Base-by-base conservation (phyloP, 2,329 filamentous ascomycete species). In the Aureobasidium sp. region DNA sequence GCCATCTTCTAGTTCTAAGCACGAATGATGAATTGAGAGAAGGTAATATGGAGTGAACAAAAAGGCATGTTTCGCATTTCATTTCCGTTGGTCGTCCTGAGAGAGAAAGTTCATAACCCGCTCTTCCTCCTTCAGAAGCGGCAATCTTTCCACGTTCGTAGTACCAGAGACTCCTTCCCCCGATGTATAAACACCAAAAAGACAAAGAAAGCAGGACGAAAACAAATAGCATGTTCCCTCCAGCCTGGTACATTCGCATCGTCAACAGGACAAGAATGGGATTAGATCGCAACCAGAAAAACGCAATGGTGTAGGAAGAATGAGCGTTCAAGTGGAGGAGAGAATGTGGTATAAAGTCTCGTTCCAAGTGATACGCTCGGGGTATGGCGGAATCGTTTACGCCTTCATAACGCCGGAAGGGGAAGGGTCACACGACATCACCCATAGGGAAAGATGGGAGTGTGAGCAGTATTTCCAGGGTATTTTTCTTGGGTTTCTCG, bases 181-280 rank as follows among this genome's bases (percentile, higher is more conserved):
- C 21, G 32, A 58, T 59, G 45, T 59, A 59, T 59, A 36, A 50
- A 59, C 57, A 59, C 45, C 45, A 48, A 59, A 50, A 49, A 59
- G n/a, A 48, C 42, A 39, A 21, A 48, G 34, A 47, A 59, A 59
- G 30, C 39, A 59, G 42, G 29, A 59, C 50, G 30, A 34, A 49
- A n/a, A 59, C 30, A 42, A n/a, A 41, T 42, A 50, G 34, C 45
- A 34, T 50, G 30, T 16, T 59, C 45, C 45, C 45, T 59, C 57
- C 57, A 41, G 21, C 34, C 45, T 34, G 37, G 44, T 59, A 50
- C 57, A 59, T 59, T 42, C 21, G 57, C 45, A 49, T 42, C 57
- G 44, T 49, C 13, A 42, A 59, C 57, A 41, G 39, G 57, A 59
- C 36, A 59, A 30, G 11, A 47, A 49, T 15, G 57, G 36, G 9